A percentile compares a stretch with the other conserved stretches of the same genome.
Conservation (phyloP, 2,329 filamentous ascomycete genomes). For the Alternaria sp. region DNA sequence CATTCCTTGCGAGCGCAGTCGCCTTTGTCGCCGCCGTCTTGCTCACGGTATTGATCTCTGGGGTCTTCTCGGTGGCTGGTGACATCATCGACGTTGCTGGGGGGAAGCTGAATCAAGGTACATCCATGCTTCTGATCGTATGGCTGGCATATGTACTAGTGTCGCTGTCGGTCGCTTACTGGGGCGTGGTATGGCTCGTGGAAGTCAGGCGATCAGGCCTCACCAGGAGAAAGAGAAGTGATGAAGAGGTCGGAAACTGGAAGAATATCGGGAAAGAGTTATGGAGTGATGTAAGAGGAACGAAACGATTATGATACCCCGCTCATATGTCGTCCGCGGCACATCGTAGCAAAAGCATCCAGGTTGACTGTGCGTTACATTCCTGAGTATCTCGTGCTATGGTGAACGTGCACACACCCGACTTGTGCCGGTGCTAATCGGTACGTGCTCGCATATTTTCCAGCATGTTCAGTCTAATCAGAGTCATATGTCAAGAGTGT, state of each 20-base stretch:
- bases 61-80: constrained; percentile 6
- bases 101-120: constrained; percentile 13
- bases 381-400: background rate
- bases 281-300: constrained; percentile 22
- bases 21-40: constrained; percentile 24
- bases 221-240: constrained; percentile 19
- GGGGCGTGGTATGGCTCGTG: constrained; percentile 35
- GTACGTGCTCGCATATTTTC: background rate
- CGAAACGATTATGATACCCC: background rate
- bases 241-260: constrained; percentile 33
- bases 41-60: constrained; percentile 14
- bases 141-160: constrained; percentile 27
- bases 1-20: constrained; percentile 12
- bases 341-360: background rate
- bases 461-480: background rate
- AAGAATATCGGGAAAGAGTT: constrained; percentile 22
- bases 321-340: background rate
- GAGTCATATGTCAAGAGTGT: background rate
- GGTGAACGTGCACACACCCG: background rate
- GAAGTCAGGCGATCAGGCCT: constrained; percentile 28
- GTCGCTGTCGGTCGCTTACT: constrained; percentile 21
- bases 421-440: background rate
- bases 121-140: constrained; percentile 19
- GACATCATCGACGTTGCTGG: constrained; percentile 15
- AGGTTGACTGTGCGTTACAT: background rate